These are phyloP conservation scores for Fistulinella prunicolor DNA, from an alignment of 768 basidiomycete species.

Conservation along the genomic window DNA sequence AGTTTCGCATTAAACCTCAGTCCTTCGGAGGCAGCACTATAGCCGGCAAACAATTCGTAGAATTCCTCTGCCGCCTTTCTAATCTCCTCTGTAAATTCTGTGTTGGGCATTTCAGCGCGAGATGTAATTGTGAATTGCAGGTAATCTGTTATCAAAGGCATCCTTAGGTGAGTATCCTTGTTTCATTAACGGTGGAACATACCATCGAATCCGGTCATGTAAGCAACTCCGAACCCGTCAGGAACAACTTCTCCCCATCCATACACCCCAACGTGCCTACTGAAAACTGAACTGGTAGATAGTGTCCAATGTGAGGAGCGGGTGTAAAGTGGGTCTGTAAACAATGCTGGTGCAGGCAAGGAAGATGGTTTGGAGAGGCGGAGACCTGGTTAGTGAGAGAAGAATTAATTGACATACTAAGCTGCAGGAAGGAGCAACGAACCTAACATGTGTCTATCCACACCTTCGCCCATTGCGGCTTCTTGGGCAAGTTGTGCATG, in stretches of 20 bases:
- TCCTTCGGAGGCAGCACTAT: neutral
- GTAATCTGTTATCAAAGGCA: slow-evolving; percentile 51
- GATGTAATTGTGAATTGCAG: slow-evolving; percentile 89
- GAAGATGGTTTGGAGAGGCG: slow-evolving; percentile 61
- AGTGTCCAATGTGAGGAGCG: slow-evolving; percentile 82
- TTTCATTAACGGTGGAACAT: slow-evolving; percentile 16
- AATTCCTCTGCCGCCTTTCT: slow-evolving; percentile 63
- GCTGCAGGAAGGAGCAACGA: slow-evolving; percentile 15
- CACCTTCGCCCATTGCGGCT: slow-evolving; percentile 66
- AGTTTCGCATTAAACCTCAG: slow-evolving; percentile 12
- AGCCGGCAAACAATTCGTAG: slow-evolving; percentile 49
- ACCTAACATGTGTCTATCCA: slow-evolving; percentile 90
- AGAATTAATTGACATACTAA: neutral
- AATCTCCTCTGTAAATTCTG: slow-evolving; percentile 70
- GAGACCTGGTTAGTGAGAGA: slow-evolving; percentile 48
- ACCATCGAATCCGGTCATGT: slow-evolving; percentile 89
- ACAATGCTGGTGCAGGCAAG: slow-evolving; percentile 67
- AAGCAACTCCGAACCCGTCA: slow-evolving; percentile 92
- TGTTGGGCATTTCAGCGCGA: slow-evolving; percentile 79
- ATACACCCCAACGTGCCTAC: slow-evolving; percentile 79
- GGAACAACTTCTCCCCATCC: slow-evolving; percentile 97
- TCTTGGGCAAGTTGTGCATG: slow-evolving; percentile 66
- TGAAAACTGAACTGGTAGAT: slow-evolving; percentile 87
- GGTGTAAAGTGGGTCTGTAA: slow-evolving; percentile 68
- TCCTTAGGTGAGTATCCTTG: slow-evolving; percentile 2